Evolutionary conservation across 352 stramenopile genomes (phyloP), one percentile per base, ranked within the genome.

Genomic region (Globisporangium rhizosaccharum): DNA sequence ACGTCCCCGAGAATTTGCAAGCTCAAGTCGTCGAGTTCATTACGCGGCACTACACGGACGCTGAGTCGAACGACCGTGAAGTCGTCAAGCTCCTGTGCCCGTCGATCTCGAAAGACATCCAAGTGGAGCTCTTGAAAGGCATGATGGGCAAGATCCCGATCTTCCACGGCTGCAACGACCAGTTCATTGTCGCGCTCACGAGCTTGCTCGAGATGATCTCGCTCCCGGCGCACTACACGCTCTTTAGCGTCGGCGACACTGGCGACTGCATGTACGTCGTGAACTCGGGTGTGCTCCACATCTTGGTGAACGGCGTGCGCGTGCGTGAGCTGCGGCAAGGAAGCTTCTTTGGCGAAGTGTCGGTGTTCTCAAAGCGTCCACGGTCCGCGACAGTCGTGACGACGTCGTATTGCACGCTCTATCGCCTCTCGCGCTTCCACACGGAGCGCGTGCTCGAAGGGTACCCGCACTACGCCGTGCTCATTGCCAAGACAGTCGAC

Each of bases 181-280:
- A 73, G 30, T 92, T 92, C 48, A 81, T 87, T 36, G 68, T 79
- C 12, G 82, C 79, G 1, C 56, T 92, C 10, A 89, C 82, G 3
- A 82, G 78, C 59, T 49, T 92, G 46, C 66, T 92, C 45, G 78
- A 90, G 53, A 75, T 88, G 62, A 72, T 70, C 4, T 79, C 79
- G 26, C 67, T 87, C 14, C 79, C 82, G 0, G 71, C 75, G 7
- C 71, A 86, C 45, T 84, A 75, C 15, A 60, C 70, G 14, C 53
- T 92, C 1, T 92, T 80, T 51, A 60, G 73, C 17, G 64, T 63
- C 20, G 82, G 82, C 8, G 79, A 88, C 33, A 62, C 71, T 20
- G 82, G 82, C 0, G 82, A 92, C 55, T 81, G 70, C 44, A 90
- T 92, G 82, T 90, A 88, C 45, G 64, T 87, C 33, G 82, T 91